Evolutionary conservation across 257 asterid species (phyloP).

Genomic region (Nicotiana attenuata): DNA sequence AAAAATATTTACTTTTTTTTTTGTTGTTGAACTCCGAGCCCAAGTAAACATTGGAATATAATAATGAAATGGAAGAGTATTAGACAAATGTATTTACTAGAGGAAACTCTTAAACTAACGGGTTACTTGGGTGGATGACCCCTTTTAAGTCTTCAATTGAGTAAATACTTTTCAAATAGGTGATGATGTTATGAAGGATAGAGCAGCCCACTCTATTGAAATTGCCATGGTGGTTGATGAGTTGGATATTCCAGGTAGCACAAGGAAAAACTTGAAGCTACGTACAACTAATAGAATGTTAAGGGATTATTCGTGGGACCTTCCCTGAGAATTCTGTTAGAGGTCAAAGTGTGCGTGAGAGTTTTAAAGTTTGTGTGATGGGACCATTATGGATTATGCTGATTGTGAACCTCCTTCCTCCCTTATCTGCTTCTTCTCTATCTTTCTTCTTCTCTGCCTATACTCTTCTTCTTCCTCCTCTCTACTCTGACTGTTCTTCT

Average conservation of each 20-base stretch:
- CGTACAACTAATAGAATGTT: background rate
- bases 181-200: background rate
- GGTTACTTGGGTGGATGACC: too few species aligned
- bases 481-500: too few species aligned
- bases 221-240: background rate
- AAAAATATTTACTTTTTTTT: background rate
- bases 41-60: background rate
- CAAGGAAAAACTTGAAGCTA: background rate
- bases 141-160: too few species aligned
- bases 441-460: too few species aligned
- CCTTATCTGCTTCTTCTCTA: too few species aligned
- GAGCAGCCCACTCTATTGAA: background rate
- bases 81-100: background rate
- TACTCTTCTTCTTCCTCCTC: too few species aligned
- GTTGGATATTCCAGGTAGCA: background rate
- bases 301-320: background rate
- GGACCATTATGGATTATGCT: too few species aligned
- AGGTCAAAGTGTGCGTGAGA: too few species aligned
- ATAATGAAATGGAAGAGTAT: background rate
- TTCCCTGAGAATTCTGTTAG: background rate
- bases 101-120: background rate
- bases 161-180: too few species aligned
- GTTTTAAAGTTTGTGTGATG: too few species aligned
- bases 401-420: too few species aligned
- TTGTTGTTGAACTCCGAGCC: background rate